Conservation (phyloP, 805 yeast species). For the Limtongozyma cylindracea region DNA sequence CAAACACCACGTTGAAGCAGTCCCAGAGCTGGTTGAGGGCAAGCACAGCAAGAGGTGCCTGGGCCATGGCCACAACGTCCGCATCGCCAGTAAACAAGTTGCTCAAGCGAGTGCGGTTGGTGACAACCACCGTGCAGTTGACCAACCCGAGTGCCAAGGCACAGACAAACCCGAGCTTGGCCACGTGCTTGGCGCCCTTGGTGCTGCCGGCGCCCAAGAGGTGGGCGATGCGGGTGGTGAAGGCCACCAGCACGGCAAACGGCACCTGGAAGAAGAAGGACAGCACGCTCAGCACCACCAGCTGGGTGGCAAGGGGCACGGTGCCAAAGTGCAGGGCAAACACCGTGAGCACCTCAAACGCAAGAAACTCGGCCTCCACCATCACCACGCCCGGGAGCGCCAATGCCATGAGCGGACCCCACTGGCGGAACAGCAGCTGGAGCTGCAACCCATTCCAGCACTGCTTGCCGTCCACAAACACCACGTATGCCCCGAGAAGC, state of each 20-base stretch:
- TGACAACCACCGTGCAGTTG: constrained; percentile 22
- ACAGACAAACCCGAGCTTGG: constrained; percentile 10
- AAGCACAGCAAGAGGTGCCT: constrained; percentile 16
- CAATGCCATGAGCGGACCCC: too few species aligned
- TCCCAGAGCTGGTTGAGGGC: constrained; percentile 56
- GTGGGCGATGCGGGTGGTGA: constrained; percentile 15
- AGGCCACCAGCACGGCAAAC: constrained; percentile 15
- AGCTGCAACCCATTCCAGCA: constrained; percentile 11
- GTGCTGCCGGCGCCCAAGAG: constrained; percentile 3
- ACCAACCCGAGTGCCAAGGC: constrained; percentile 12
- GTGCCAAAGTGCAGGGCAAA: constrained; percentile 16
- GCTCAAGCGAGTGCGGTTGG: constrained; percentile 24
- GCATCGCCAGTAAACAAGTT: constrained; percentile 14
- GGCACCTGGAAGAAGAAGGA: constrained; percentile 13
- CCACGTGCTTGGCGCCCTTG: constrained; percentile 9
- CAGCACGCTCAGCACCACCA: constrained; percentile 14
- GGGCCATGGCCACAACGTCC: constrained; percentile 2
- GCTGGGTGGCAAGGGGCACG: constrained; percentile 15
- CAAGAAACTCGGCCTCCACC: constrained; percentile 18
- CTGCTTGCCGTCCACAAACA: constrained; percentile 6
- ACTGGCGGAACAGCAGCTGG: too few species aligned
- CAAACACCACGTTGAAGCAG: constrained; percentile 44
- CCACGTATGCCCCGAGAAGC: constrained; percentile 25
- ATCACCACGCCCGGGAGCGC: constrained; percentile 7
- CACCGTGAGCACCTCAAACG: constrained; percentile 16